Base-by-base conservation (phyloP, 2,329 filamentous ascomycete species). In the Gyromitra esculenta region DNA sequence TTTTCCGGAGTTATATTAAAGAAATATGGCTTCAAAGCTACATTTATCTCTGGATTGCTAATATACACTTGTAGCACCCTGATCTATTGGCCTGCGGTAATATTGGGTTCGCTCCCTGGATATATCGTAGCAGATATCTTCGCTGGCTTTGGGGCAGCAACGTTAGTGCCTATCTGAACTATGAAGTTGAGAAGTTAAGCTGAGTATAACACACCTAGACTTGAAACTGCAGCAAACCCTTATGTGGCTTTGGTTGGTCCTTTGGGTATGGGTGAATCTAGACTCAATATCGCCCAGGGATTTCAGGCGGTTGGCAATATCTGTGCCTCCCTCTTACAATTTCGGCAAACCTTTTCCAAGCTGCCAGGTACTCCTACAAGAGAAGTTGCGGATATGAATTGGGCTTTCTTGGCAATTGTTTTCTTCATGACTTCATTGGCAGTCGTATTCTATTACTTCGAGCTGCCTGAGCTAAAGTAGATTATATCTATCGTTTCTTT, bases 11-110 rank as follows among this genome's bases (percentile, higher is more conserved):
- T 85, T 83, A 85, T 94, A 77, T 85, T 96, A 7, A 88, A 92
- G 31, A 87, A 88, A 76, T 92, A 91, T 64, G 92, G 93, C 2
- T 96, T 93, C 84, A 92, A 93, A 79, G 89, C 89, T 56, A 93
- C 92, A 0, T 94, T 96, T 80, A 94, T 96, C 75, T 86, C 90
- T 37, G 92, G 92, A 45, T 85, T 94, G 5, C 59, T 72, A 7
- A 39, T 64, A 48, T 72, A 72, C 15, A 48, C 69, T 25, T 86
- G 84, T 73, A 86, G 93, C 52, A 92, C 92, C 82, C 88, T 95
- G 78, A 92, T 94, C 84, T 94, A 95, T 84, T 96, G 92, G 92
- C 92, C 92, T 0, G 91, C 90, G 1, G 91, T 91, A 6, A 89
- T 94, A 8, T 87, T 93, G 75, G 87, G 87, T 54, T 91, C 89